Evolutionary conservation across 148 eudicot genomes (phyloP), one percentile per base, ranked within the genome.

Genomic region (Dianthus caryophyllus): DNA sequence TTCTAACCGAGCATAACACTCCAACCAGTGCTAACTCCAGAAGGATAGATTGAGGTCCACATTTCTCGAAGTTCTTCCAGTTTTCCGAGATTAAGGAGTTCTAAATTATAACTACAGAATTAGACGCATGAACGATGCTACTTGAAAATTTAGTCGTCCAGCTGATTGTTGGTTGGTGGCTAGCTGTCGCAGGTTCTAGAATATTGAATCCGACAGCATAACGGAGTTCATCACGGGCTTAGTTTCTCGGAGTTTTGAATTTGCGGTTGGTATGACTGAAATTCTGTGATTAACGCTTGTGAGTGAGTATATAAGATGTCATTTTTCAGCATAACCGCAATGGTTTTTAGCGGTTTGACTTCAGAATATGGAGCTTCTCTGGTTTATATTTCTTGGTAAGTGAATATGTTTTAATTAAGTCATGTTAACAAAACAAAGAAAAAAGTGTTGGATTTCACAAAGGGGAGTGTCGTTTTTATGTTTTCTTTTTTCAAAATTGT

Each of bases 1-100:
- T 84, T 20, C 71, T 90, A 26, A 76, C 90, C 5, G 97, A 94
- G 43, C 85, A 84, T 14, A 80, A 74, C 36, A 18, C 88, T 27
- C 62, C 81, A 6, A 67, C 22, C 31, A 70, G 79, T 17, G 53
- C 54, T 66, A 71, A 25, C 25, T 73, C 67, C 65, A 82, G 84
- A 67, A 85, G 90, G 72, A 67, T 22, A 18, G 85, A 88, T 29
- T 85, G 66, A 79, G 68, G 53, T 10, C 17, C 1, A 14, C n/a
- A 0, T 31, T 22, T 46, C 7, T 13, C 15, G 38, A 51, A 27
- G 27, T 29, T 70, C 47, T 21, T 17, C 29, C 25, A 1, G 27
- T 25, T 10, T 47, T 26, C 44, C n/a, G 27, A 54, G 39, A 58
- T 39, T 9, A 69, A 24, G 24, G 39, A 15, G 20, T 25, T 43